Evolutionary conservation across 192 early-diverging fungal species (phyloP), one percentile per base, ranked within the genome.

Genomic region (Coemansia brasiliensis): DNA sequence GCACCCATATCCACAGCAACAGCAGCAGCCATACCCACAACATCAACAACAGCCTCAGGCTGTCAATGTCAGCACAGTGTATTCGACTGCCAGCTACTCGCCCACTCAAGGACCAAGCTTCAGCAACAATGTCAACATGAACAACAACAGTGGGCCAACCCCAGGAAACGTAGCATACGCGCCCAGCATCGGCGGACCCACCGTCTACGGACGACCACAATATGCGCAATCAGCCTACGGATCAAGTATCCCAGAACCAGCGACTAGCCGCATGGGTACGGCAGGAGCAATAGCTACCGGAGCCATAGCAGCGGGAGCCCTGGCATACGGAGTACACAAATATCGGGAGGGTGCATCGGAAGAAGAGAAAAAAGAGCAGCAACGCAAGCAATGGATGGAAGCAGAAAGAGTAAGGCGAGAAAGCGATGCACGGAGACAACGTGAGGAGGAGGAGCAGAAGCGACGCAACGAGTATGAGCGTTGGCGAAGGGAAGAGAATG

Each of bases 241-340:
- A 16, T 17, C 18, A 24, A 25, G 39, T 17, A 26, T 25, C 20
- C 26, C 10, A 3, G 43, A 57, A n/a, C 15, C 17, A 15, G 12
- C 45, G 20, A 39, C 32, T 25, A 60, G 39, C 49, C 59, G 65
- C 27, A 42, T 65, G 38, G 61, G 56, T 21, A 62, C 52, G 0
- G 73, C 63, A 4, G 73, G 73, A 21, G 69, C 69, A 24, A 15
- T 57, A 1, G 66, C 67, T 1, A 49, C 67, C 13, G 74, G 74
- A 22, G 65, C 67, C 5, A 35, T 78, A 11, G 74, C 74, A 2
- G 69, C 65, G 4, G 69, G 68, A 1, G 74, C 68, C 0, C 55
- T 78, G 1, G 74, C 69, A 21, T 78, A 78, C 37, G 74, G 74
- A 25, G 65, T 78, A 26, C 74, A 72, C 42, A 65, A 61, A 41